Evolutionary conservation across 352 stramenopile species (phyloP).

Genomic region (Globisporangium radiosum): DNA sequence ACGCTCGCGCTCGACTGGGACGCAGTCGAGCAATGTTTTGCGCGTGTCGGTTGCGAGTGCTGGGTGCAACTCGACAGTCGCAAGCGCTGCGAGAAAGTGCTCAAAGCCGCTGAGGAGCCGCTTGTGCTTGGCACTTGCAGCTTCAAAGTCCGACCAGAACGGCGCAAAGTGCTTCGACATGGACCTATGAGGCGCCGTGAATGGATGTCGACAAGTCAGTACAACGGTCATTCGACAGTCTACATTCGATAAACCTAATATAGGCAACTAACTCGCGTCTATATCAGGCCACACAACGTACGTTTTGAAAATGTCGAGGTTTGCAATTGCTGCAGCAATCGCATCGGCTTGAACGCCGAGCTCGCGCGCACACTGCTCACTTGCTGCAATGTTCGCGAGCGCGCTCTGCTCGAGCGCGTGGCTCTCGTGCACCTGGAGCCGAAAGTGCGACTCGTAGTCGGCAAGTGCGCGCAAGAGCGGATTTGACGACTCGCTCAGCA

Average conservation of each 20-base stretch:
- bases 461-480: conserved; percentile 70
- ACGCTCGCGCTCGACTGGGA: conserved; percentile 73
- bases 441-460: conserved; percentile 81
- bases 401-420: conserved; percentile 48
- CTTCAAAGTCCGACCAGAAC: conserved; percentile 77
- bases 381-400: conserved; percentile 44
- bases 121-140: conserved; percentile 46
- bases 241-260: no score
- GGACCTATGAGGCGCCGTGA: conserved; percentile 18
- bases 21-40: conserved; percentile 77
- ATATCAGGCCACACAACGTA: background rate
- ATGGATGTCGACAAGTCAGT: no score
- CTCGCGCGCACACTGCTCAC: conserved; percentile 43
- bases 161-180: conserved; percentile 80
- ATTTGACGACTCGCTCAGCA: conserved; percentile 73
- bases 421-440: conserved; percentile 67
- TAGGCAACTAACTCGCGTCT: no score
- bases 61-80: conserved; percentile 57
- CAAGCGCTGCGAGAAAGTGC: conserved; percentile 44
- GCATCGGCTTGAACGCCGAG: conserved; percentile 63
- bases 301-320: conserved; percentile 74
- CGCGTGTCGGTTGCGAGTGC: conserved; percentile 42
- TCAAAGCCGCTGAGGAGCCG: conserved; percentile 67
- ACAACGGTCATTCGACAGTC: background rate
- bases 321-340: conserved; percentile 66